Base-by-base conservation (phyloP, 208 protist genomes). In the Wallacemonas sp. region DNA sequence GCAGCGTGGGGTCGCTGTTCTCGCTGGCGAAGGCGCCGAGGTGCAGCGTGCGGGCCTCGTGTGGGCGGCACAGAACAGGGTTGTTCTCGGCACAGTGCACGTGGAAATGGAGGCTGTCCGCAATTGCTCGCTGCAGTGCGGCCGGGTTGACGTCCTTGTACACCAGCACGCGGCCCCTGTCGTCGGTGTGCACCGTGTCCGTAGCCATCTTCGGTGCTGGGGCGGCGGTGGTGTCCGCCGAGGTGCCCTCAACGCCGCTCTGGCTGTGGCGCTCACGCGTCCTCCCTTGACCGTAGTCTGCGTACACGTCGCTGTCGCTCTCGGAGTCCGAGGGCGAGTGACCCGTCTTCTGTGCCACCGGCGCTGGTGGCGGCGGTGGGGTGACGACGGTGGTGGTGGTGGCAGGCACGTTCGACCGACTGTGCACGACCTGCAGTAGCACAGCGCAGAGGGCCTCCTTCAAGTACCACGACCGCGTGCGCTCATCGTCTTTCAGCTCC, bases 381-480 rank as follows among this genome's bases (percentile, higher is more conserved):
- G 30, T 19, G 22, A 17, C 57, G 24, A 0, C 42, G 27, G 27
- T 59, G 36, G 57, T 27, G 1, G 61, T 38, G 17, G 42, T 54
- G 5, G 46, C 22, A 2, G 34, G 44, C 24, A n/a, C 46, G 19
- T 48, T 48, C 32, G 39, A 2, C 1, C 33, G 27, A 1, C 68
- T 22, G 33, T 53, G 76, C 26, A 93, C 73, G 13, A 73, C 71
- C 64, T 82, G 63, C n/a, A 84, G 61, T 27, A 94, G 66, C 3
- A 83, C 77, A 10, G 73, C 52, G 27, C 73, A 66, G 30, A 94
- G 64, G 13, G 84, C 76, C 42, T 88, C 73, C 58, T 85, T 73
- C 19, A 85, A 60, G 59, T 90, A 91, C 87, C 87, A 94, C 36
- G 72, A 80, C 36, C 78, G 74, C 46, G 87, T 84, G 36, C 58